A percentile compares a stretch with the other conserved stretches of the same genome.
Conservation (phyloP, 2,329 filamentous ascomycete species). For the Penicillium brasilianum region DNA sequence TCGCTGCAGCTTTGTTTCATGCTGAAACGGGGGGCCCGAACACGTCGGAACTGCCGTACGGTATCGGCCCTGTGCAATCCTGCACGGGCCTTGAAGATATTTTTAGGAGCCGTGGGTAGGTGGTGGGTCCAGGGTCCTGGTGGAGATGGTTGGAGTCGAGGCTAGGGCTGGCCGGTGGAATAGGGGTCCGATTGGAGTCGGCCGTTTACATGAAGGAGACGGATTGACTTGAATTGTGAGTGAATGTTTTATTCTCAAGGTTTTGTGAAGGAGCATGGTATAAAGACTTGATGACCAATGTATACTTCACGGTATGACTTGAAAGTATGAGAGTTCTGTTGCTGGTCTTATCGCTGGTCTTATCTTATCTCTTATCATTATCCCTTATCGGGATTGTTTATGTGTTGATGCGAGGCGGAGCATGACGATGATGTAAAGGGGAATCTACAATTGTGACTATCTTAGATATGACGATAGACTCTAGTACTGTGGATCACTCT, state of each 20-base stretch:
- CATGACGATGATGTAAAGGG: conserved; percentile 1
- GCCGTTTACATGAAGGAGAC: too few species aligned
- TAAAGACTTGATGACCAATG: too few species aligned
- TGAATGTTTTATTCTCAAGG: too few species aligned
- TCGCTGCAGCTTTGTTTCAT: not conserved
- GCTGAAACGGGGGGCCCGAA: not conserved
- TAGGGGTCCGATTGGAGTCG: not conserved
- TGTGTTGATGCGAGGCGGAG: not conserved
- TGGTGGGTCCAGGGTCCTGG: conserved; percentile 30
- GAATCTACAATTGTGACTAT: not conserved
- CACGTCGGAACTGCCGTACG: not conserved
- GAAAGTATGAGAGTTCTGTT: not conserved
- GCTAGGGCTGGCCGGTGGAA: not conserved
- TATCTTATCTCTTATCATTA: not conserved
- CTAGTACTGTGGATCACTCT: not conserved
- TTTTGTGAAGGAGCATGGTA: too few species aligned
- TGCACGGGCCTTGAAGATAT: conserved; percentile 13
- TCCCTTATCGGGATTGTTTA: not conserved
- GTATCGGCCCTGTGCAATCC: not conserved
- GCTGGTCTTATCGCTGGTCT: not conserved
- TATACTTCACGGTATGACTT: too few species aligned
- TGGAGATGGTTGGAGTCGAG: not conserved
- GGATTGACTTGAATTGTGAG: not conserved
- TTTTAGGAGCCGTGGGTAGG: conserved; percentile 19
- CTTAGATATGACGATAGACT: too few species aligned